Base-by-base conservation (phyloP, 371 early-diverging fungal species). In the Circinella minor region DNA sequence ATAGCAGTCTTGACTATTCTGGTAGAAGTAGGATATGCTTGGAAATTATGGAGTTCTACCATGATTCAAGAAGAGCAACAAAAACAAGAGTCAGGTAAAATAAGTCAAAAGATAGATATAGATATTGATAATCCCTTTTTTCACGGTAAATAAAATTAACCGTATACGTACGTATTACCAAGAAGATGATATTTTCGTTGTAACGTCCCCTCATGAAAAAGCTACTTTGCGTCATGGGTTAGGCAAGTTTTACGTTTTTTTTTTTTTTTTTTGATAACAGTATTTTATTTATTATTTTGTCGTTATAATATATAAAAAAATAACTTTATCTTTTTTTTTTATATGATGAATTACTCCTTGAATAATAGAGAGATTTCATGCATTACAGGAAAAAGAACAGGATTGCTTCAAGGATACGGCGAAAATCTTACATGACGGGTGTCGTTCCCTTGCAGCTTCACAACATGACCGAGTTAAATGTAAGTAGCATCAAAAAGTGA, bases 331-430 rank as follows among this genome's bases (percentile, higher is more conserved):
- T 15, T 47, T 15, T 1, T 47, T 47, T 47, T 47, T 47, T 11
- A 1, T 1, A 47, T 47, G 9, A 9, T 47, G 27, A 47, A 9
- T 51, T 51, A 17, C 51, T 51, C 51, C 51, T 51, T 51, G 15
- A 51, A 51, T 15, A 51, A 51, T 15, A 69, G 69, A 62, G 15
- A 18, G 55, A 15, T 69, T 69, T 36, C 63, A 51, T 38, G 39
- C 54, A 39, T 55, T 69, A 17, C 63, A 69, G 38, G 38, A 54
- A 14, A 69, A 49, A 27, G 69, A 69, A 13, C 55, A 54, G 49
- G 69, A 69, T 38, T 69, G 69, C 27, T 69, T 69, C 46, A 63
- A 60, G 63, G 39, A 63, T 55, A 62, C 69, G 11, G 61, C 69
- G 20, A 4, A 20, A 20, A 43, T 62, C 15, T 62, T 69, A 17